phyloP scores from a whole-genome alignment of 371 early-diverging fungal species.

The Umbelopsis sp. region DNA sequence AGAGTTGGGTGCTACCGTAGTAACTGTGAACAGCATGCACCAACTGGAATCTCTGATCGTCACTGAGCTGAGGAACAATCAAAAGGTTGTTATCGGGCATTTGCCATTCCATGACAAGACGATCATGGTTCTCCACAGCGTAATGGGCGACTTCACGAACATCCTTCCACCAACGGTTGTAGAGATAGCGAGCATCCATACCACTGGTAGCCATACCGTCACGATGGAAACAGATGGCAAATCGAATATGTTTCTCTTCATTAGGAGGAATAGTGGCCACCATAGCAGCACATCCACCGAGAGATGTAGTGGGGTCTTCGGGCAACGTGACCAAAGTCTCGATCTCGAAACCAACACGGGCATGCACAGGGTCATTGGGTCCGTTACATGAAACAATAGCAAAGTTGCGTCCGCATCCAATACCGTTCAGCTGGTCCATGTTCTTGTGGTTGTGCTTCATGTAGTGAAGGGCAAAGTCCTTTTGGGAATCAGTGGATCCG shows the following conservation, averaged over 20 bases:
- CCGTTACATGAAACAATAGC: conserved; percentile 20
- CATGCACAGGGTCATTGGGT: conserved; percentile 15
- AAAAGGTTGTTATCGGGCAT: conserved; percentile 21
- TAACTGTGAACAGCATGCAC: conserved; percentile 21
- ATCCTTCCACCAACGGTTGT: conserved; percentile 16
- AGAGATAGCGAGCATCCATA: conserved; percentile 18
- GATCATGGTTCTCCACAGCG: conserved; percentile 18
- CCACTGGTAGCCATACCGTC: conserved; percentile 21
- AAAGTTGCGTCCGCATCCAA: conserved; percentile 22
- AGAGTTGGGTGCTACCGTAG: conserved; percentile 16
- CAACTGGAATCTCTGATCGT: conserved; percentile 22
- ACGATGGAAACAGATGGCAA: conserved; percentile 21
- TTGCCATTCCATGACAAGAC: conserved; percentile 19
- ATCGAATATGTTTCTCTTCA: conserved; percentile 6
- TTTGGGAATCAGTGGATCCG: conserved; percentile 17
- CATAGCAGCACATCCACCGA: conserved; percentile 22
- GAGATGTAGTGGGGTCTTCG: conserved; percentile 4
- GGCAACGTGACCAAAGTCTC: conserved; percentile 10
- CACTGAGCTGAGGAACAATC: not conserved
- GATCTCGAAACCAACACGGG: conserved; percentile 17
- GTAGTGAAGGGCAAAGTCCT: conserved; percentile 7
- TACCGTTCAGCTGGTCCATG: conserved; percentile 20
- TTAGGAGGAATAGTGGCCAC: conserved; percentile 11
- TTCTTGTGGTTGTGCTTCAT: conserved; percentile 21
- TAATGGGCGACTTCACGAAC: conserved; percentile 19